phyloP scores from a whole-genome alignment of 2,329 filamentous ascomycete genomes.

The Epichloe gansuensis region DNA sequence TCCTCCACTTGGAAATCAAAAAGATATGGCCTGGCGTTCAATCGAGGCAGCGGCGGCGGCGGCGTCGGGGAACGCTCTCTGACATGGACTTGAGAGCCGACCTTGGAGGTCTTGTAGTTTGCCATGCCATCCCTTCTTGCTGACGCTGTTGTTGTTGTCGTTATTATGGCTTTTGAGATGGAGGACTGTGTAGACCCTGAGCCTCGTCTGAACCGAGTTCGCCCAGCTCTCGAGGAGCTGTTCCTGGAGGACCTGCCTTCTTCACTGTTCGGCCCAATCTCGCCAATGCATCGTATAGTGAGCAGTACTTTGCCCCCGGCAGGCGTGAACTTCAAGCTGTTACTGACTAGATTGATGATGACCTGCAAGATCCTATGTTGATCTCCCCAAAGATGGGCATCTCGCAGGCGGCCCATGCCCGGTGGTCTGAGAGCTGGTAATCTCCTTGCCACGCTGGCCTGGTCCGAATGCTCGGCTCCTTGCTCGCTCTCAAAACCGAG shows the following conservation, averaged over 20 bases:
- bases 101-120: constrained; percentile 48
- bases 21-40: constrained; percentile 49
- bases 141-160: constrained; percentile 8
- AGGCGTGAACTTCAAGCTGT: constrained; percentile 84
- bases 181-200: constrained; percentile 38
- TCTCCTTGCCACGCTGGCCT: constrained; percentile 20
- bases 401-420: constrained; percentile 57
- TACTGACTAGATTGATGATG: constrained; percentile 87
- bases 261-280: constrained; percentile 31
- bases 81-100: constrained; percentile 31
- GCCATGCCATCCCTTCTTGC: constrained; percentile 22
- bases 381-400: constrained; percentile 87
- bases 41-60: constrained; percentile 40
- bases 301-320: constrained; percentile 62
- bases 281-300: constrained; percentile 59
- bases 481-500: constrained; percentile 25
- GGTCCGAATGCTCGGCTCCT: constrained; percentile 19
- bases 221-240: constrained; percentile 24
- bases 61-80: constrained; percentile 46
- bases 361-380: constrained; percentile 83
- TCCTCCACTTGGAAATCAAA: constrained; percentile 88
- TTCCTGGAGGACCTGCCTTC: constrained; percentile 37
- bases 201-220: constrained; percentile 32
- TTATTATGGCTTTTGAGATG: constrained; percentile 26
- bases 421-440: constrained; percentile 49